Base-by-base conservation (phyloP, 2,329 filamentous ascomycete species). In the Penicillium freii region DNA sequence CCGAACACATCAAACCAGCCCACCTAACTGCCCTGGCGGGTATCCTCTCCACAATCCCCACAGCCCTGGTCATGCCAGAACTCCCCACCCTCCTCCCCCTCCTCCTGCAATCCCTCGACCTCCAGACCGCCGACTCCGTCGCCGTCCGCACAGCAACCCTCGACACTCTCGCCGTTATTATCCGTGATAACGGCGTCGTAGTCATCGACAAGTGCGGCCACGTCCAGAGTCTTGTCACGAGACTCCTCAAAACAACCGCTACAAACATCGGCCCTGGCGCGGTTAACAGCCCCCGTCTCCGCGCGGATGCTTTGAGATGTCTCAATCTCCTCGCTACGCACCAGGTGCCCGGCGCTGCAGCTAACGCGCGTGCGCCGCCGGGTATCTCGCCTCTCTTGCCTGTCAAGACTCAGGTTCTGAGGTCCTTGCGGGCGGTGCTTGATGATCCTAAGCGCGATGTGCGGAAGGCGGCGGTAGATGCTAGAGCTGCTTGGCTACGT, bases 391-490 rank as follows among this genome's bases (percentile, higher is more conserved):
- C 80, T 1, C 75, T 88, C 8, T 67, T 88, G 19, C 81, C 82
- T 9, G 82, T 84, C 57, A 81, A 84, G 63, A 76, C 75, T 48
- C 77, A 82, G 48, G 84, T 88, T 9, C 75, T 86, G 47, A 81
- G 82, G 66, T 77, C 79, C 23, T 70, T 89, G 65, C 75, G 78
- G 44, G 70, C 66, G 17, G 80, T 82, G 27, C 67, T 89, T 61
- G 86, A 89, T 74, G 86, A 89, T 71, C 76, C 76, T 33, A 87
- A 84, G 74, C 76, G 86, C 60, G 79, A 80, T 67, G 86, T 89
- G 10, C 78, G 86, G 42, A 81, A 82, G 60, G 83, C 84, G 57
- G 86, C 85, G 15, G 85, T 87, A 27, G 81, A 80, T 73, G 86
- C 84, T 60, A 73, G 84, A 51, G 80, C 76, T n/a, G 82, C 78